Percentiles rank a stretch among this genome's conserved stretches.
Evolutionary conservation across 257 asterid species (phyloP).

Genomic region (Solanum stenotomum): DNA sequence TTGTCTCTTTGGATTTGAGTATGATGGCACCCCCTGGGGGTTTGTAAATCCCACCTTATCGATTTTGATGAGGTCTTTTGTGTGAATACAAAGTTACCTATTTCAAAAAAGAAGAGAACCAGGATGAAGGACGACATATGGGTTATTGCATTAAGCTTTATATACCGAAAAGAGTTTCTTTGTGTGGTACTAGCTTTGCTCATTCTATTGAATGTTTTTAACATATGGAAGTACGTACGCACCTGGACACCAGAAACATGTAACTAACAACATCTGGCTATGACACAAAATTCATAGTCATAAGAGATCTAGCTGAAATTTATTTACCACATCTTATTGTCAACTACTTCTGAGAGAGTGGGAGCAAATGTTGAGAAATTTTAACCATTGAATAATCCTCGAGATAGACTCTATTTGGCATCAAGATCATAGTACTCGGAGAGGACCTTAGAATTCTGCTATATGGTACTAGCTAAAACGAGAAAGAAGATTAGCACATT

Average conservation of each 20-base stretch:
- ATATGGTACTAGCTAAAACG: not conserved
- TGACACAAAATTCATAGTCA: not conserved
- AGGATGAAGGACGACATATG: not conserved
- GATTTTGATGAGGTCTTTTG: too few species aligned
- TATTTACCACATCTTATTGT: not conserved
- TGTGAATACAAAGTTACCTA: too few species aligned
- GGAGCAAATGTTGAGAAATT: not conserved
- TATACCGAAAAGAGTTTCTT: not conserved
- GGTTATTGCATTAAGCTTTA: not conserved
- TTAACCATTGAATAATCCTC: not conserved
- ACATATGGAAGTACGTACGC: not conserved
- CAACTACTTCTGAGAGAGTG: not conserved
- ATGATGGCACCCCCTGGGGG: too few species aligned
- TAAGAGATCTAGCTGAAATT: not conserved
- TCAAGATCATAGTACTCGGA: not conserved
- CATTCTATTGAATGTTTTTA: not conserved
- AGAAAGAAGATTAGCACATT: not conserved
- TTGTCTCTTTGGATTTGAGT: too few species aligned
- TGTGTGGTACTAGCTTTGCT: not conserved
- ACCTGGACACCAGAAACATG: not conserved
- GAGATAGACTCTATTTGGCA: not conserved
- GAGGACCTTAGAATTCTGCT: not conserved
- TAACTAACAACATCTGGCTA: not conserved
- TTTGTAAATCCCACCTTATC: too few species aligned
- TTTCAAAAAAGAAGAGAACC: not conserved